Percentiles rank a stretch among this genome's conserved stretches.
phyloP scores from a whole-genome alignment of 2,329 filamentous ascomycete species.

The Sarocladium strictum region DNA sequence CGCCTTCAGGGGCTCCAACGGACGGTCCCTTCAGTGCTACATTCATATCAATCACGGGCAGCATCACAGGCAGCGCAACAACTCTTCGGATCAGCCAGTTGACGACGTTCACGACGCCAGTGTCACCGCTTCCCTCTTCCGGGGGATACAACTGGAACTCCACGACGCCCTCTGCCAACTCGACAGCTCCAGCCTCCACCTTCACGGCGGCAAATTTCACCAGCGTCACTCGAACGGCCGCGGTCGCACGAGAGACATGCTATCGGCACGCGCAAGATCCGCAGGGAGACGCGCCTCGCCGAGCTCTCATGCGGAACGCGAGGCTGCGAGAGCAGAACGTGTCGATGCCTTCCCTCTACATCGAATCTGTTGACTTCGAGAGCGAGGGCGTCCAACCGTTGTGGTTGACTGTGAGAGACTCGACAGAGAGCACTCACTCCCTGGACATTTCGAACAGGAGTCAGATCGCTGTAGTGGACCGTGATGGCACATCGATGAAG shows the following conservation, averaged over 20 bases:
- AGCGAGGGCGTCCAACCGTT: constrained; percentile 24
- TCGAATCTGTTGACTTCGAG: constrained; percentile 30
- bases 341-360: constrained; percentile 28
- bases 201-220: constrained; percentile 27
- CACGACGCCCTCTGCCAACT: constrained; percentile 10
- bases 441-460: constrained; percentile 29
- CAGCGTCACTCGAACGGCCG: constrained; percentile 23
- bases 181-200: neutral
- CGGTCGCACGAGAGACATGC: constrained; percentile 22
- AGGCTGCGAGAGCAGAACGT: constrained; percentile 23
- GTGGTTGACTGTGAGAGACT: constrained; percentile 27
- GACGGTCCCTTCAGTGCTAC: neutral
- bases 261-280: constrained; percentile 22
- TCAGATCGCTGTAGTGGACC: constrained; percentile 25
- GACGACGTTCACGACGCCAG: neutral
- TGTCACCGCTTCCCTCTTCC: constrained; percentile 5
- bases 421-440: constrained; percentile 19
- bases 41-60: neutral
- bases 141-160: constrained; percentile 3
- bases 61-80: constrained; percentile 8
- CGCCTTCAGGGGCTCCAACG: neutral
- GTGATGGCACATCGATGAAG: constrained; percentile 24
- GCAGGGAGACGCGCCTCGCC: constrained; percentile 15
- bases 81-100: neutral
- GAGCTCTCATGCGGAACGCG: constrained; percentile 26